Evolutionary conservation across 164 flowering plant genomes (phyloP), one percentile per base, ranked within the genome.

Genomic region (Magnolia kwangsiensis): DNA sequence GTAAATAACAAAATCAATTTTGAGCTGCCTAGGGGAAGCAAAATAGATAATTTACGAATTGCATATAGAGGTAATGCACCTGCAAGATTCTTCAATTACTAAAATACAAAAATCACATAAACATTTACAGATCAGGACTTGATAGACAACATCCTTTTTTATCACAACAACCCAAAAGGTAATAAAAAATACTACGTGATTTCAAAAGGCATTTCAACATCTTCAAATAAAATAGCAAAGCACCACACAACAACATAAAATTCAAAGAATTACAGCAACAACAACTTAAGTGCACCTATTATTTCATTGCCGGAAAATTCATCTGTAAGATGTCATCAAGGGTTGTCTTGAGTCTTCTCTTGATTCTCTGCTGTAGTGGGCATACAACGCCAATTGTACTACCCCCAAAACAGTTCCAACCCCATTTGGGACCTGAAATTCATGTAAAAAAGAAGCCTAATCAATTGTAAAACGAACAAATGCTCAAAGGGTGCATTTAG

Each of bases 361-460:
- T 10, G 89, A 75, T 74, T 67, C 37, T 24, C 77, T 80, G 68
- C 84, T 83, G 79, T 85, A 95, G 80, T 91, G 83, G 37, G 76
- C 80, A 82, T 85, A 95, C 80, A 93, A 77, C 3, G 70, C 78
- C 86, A 93, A 75, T 66, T 95, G 99, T 70, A 83, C 74, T 63
- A 80, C 74, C 59, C 96, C 99, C 73, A 95, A 80, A 66, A 92
- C 5, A 4, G 93, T 83, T 50, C 99, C 99, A 64, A 92, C 86
- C 18, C 95, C 98, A 85, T 93, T 95, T 55, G 99, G 99, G 49
- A 88, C 87, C 99, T 95, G 96, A 75, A 86, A 81, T 71, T 61
- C 27, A 84, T 59, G 19, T 19, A 51, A 58, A 31, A 23, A 6
- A 37, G 45, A 49, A 21, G 19, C 6, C 5, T n/a, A 20, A 61